phyloP scores from a whole-genome alignment of 441 rosid species.

The Isatis lusitanica region DNA sequence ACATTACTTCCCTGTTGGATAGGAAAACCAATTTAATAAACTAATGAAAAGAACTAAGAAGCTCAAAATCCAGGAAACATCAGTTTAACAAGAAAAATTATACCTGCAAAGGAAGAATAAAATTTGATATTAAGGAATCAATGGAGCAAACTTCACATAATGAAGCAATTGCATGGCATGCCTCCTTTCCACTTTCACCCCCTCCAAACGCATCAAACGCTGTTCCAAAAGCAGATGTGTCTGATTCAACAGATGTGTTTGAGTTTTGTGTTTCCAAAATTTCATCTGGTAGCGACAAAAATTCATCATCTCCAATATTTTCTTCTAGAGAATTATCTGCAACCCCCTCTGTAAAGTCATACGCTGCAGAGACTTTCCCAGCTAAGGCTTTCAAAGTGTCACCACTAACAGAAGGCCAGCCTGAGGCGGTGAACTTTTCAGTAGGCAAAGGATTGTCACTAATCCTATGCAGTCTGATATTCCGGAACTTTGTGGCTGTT shows the following conservation, averaged over 20 bases:
- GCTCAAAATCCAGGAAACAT: background rate
- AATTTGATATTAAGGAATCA: slow-evolving; percentile 88
- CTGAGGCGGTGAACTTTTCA: slow-evolving; percentile 74
- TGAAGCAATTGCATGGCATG: slow-evolving; percentile 91
- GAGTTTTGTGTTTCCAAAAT: slow-evolving; percentile 26
- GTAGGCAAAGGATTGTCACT: slow-evolving; percentile 51
- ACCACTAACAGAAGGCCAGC: slow-evolving; percentile 89
- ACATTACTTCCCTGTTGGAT: slow-evolving; percentile 66
- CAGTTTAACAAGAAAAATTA: slow-evolving; percentile 11
- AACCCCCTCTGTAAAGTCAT: slow-evolving; percentile 45
- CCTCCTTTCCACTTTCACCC: slow-evolving; percentile 66
- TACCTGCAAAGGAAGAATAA: slow-evolving; percentile 96
- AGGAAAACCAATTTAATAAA: background rate
- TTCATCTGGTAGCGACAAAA: slow-evolving; percentile 30
- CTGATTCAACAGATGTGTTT: slow-evolving; percentile 33
- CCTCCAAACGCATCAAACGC: slow-evolving; percentile 54
- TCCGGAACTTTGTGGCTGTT: slow-evolving; percentile 64
- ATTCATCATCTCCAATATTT: slow-evolving; percentile 32
- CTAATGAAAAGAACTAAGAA: slow-evolving; percentile 2
- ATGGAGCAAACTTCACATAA: slow-evolving; percentile 88
- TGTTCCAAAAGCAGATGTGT: slow-evolving; percentile 58
- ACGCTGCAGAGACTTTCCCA: slow-evolving; percentile 77
- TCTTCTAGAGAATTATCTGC: slow-evolving; percentile 42
- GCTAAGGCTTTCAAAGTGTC: slow-evolving; percentile 75
- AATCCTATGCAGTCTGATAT: slow-evolving; percentile 56